Percentiles rank a stretch among this genome's conserved stretches.
These are phyloP conservation scores for Ulmus americana DNA, from an alignment of 331 rosid species.

Conservation along the genomic window DNA sequence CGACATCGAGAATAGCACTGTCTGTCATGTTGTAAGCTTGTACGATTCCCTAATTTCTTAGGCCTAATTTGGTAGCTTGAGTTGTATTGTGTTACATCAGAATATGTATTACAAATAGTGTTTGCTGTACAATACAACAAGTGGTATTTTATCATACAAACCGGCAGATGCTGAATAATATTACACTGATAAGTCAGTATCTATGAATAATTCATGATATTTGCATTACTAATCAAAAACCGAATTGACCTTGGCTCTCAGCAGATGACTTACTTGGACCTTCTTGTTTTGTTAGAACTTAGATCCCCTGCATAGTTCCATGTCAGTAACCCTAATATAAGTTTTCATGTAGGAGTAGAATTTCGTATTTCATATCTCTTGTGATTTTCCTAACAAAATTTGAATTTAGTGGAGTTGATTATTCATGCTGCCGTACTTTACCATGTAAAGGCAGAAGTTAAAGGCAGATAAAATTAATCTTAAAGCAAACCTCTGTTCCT, in stretches of 20 bases:
- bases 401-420: background rate
- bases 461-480: background rate
- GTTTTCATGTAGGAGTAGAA: background rate
- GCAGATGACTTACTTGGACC: background rate
- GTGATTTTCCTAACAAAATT: background rate
- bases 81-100: too few species aligned
- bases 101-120: too few species aligned
- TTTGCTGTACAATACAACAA: too few species aligned
- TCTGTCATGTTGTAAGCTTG: conserved; percentile 69
- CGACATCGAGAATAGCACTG: conserved; percentile 22
- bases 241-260: background rate
- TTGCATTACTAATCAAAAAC: background rate
- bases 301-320: background rate
- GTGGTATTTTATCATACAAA: too few species aligned
- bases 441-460: background rate
- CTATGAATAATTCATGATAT: background rate
- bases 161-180: background rate
- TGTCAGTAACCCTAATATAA: background rate
- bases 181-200: background rate
- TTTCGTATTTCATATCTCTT: background rate
- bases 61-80: too few species aligned
- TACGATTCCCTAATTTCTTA: conserved; percentile 36
- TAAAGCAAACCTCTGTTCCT: background rate
- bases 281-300: background rate
- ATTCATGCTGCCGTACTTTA: background rate